Base-by-base conservation (phyloP, 2,329 filamentous ascomycete species). In the Graphium sp. region DNA sequence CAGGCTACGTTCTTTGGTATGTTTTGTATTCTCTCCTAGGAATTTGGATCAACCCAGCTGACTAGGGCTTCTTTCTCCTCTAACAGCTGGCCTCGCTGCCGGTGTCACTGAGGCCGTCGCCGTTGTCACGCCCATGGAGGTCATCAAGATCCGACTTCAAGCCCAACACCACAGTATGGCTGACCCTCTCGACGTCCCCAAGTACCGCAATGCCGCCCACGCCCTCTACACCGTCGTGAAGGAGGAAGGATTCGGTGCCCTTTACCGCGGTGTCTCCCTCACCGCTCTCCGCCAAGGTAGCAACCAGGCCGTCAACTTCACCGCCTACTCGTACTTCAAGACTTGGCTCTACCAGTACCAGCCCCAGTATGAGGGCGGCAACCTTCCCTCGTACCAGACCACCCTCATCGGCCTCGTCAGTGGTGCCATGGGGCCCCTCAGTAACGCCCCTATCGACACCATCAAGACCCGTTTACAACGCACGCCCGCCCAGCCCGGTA, bases 301-400 rank as follows among this genome's bases (percentile, higher is more conserved):
- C 37, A 98, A 98, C 58, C 89, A 98, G 62, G 89, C 91, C 26
- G 84, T 87, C 53, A 98, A 98, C 63, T 98, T 98, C 62, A 95
- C 87, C 10, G 87, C 89, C 8, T 98, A 98, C 60, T 80, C 79
- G 1, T 83, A 95, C 55, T 76, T 98, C 55, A 92, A 93, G 60
- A 69, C 78, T 35, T 60, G 62, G 29, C 63, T 95, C 29, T 74
- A 83, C 48, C 55, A 62, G 28, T 70, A 60, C 46, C 84, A 92
- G 53, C 76, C 77, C 6, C 60, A 79, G 41, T 76, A 73, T 35
- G 61, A 60, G 30, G 56, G 67, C 37, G 50, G 49, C 11, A 72
- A 73, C 40, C 61, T 98, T 23, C 87, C 89, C 2, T 71, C 73
- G 30, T 95, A 78, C 56, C 84, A 95, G 57, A 98, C 89, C 2